Conservation (phyloP, 352 stramenopile species). For the Phytophthora crassamura region DNA sequence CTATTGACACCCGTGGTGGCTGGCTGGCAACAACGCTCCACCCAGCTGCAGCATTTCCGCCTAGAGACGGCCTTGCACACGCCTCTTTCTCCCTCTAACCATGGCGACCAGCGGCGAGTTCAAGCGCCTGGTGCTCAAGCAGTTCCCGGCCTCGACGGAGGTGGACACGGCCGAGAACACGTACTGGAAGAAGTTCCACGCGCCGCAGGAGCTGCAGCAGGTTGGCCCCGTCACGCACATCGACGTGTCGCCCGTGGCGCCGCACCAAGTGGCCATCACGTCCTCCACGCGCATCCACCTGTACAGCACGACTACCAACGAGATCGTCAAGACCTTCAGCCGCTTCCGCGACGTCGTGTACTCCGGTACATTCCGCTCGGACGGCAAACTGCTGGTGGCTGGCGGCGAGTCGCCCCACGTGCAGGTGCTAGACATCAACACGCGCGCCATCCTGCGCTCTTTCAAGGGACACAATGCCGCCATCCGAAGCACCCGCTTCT, state of each 20-base stretch:
- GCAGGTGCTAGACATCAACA: constrained; percentile 88
- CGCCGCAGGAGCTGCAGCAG: constrained; percentile 84
- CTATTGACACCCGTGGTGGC: constrained; percentile 16
- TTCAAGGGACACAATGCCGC: constrained; percentile 88
- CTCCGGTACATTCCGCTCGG: constrained; percentile 84
- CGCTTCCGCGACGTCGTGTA: constrained; percentile 90
- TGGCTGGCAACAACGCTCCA: constrained; percentile 22
- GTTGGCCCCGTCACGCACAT: constrained; percentile 87
- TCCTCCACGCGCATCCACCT: constrained; percentile 89
- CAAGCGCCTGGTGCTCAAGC: constrained; percentile 88
- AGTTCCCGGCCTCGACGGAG: constrained; percentile 83
- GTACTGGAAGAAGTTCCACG: constrained; percentile 92
- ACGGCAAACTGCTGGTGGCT: constrained; percentile 89
- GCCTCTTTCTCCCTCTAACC: neutral
- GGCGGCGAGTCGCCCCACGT: constrained; percentile 80
- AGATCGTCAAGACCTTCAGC: constrained; percentile 90
- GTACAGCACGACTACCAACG: constrained; percentile 83
- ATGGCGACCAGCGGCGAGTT: constrained; percentile 85
- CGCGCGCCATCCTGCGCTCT: constrained; percentile 81
- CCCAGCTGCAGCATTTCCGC: constrained; percentile 17
- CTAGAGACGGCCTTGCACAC: neutral
- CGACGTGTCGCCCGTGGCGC: constrained; percentile 78
- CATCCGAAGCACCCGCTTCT: constrained; percentile 83
- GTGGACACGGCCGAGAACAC: constrained; percentile 79
- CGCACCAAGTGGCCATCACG: constrained; percentile 87